Base-by-base conservation (phyloP, 2,329 filamentous ascomycete species). In the Penicillium sp. region DNA sequence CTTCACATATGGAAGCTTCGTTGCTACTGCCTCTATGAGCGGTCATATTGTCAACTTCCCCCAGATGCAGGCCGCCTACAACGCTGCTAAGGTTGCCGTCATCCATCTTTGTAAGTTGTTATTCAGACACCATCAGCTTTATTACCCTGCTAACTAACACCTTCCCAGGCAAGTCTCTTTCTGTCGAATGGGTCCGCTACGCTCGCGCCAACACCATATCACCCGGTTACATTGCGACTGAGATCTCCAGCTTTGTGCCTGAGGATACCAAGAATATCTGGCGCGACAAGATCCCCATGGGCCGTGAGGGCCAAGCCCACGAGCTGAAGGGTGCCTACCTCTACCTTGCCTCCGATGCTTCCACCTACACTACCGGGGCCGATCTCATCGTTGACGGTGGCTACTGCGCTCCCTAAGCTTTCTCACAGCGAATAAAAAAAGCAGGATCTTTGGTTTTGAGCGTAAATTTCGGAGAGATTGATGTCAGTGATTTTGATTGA, bases 291-390 rank as follows among this genome's bases (percentile, higher is more conserved):
- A 93, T 88, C 41, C 89, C 89, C 10, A 89, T 94, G 86, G 89
- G 86, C 77, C 72, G 91, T 63, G 88, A 92, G 70, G 91, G 88
- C 10, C 81, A 86, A 63, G 79, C 85, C 3, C 83, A 85, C 59
- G 91, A 96, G 79, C 81, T 96, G 66, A 93, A 93, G 79, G 91
- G 90, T 21, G 88, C 88, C 19, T 96, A 89, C 73, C 76, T 96
- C 48, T 94, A 92, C 75, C 80, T 96, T 56, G 89, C 89, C 19
- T 90, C 87, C 15, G 90, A 96, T 74, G 90, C 90, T 4, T 85
- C 88, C n/a, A 89, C 86, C 53, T 96, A 91, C 77, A 91, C 88
- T 19, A 96, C 90, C 9, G 91, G 86, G 0, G 80, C 83, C 10
- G 88, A 92, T 72, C 80, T 94, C 58, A 77, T 90, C 61, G 83